Percentiles rank a stretch among this genome's conserved stretches.
These are phyloP conservation scores for Gomphus bonarii DNA, from an alignment of 1,284 basidiomycete genomes.

Conservation along the genomic window DNA sequence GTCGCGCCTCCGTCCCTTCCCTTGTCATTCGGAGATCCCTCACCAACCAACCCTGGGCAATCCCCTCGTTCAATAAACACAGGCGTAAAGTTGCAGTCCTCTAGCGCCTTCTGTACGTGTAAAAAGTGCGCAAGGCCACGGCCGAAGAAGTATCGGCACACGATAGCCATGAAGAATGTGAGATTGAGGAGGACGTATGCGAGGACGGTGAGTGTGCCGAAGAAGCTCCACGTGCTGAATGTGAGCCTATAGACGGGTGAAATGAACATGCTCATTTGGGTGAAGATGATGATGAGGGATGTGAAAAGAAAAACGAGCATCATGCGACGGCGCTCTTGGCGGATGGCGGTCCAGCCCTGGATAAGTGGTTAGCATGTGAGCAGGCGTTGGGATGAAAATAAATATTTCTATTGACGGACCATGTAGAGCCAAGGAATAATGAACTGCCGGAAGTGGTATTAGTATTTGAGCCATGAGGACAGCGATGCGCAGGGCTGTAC, in stretches of 20 bases:
- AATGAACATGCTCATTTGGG: conserved; percentile 43
- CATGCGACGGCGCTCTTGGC: conserved; percentile 31
- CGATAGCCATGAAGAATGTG: conserved; percentile 33
- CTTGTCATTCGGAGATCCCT: background rate
- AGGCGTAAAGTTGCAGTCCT: background rate
- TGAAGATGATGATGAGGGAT: conserved; percentile 27
- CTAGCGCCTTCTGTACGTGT: background rate
- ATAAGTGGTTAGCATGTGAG: background rate
- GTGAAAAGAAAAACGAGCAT: conserved; percentile 35
- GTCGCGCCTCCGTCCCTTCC: background rate
- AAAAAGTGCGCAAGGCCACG: conserved; percentile 37
- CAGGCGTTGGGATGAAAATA: conserved; percentile 10
- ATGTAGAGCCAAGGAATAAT: conserved; percentile 40
- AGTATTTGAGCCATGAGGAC: background rate
- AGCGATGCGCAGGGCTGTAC: conserved; percentile 13
- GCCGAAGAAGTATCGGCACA: conserved; percentile 40
- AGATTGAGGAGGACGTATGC: conserved; percentile 37
- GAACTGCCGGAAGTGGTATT: conserved; percentile 18
- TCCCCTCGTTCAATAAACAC: background rate
- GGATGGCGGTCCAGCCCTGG: conserved; percentile 46
- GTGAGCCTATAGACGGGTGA: conserved; percentile 43
- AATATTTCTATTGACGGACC: conserved; percentile 1
- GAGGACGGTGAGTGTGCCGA: conserved; percentile 33
- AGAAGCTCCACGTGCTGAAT: conserved; percentile 46
- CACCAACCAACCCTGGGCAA: background rate